Percentiles rank a stretch among this genome's conserved stretches.
Conservation (phyloP, 1,284 basidiomycete genomes). For the Apiotrichum domesticum region DNA sequence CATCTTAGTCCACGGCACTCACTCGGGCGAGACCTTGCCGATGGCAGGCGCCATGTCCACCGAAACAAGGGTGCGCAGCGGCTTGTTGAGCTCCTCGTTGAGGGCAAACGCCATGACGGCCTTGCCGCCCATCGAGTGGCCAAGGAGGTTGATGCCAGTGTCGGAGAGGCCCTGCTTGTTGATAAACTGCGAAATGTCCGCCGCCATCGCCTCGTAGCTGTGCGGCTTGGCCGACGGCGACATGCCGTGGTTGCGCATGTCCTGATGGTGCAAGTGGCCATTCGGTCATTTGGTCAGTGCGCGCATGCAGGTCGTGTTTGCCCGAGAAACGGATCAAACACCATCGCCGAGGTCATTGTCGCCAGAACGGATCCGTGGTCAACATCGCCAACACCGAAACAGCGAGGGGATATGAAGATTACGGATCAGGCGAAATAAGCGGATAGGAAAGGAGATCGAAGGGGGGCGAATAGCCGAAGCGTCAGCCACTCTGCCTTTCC, state of each 20-base stretch:
- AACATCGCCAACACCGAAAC: not conserved
- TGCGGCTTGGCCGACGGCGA: conserved; percentile 51
- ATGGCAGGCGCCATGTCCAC: conserved; percentile 54
- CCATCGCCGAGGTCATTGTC: too few species aligned
- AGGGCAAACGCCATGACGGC: conserved; percentile 53
- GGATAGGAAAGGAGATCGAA: not conserved
- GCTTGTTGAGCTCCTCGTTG: conserved; percentile 40
- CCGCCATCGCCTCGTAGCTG: conserved; percentile 49
- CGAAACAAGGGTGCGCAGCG: conserved; percentile 48
- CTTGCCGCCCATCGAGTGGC: conserved; percentile 57
- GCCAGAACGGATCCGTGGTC: not conserved
- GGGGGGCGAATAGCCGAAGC: not conserved
- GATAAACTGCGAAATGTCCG: conserved; percentile 49
- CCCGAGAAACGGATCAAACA: too few species aligned
- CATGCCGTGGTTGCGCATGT: conserved; percentile 54
- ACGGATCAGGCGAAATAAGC: not conserved
- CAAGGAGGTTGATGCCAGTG: conserved; percentile 49
- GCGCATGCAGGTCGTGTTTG: too few species aligned
- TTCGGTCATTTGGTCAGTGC: too few species aligned
- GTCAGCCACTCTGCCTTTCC: not conserved
- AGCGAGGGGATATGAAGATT: too few species aligned
- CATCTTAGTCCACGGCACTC: conserved; percentile 11
- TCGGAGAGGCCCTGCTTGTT: conserved; percentile 40
- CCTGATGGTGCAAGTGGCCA: conserved; percentile 31
- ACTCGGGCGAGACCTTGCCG: conserved; percentile 53